Base-by-base conservation (phyloP, 352 stramenopile genomes). In the Phytophthora idaei region DNA sequence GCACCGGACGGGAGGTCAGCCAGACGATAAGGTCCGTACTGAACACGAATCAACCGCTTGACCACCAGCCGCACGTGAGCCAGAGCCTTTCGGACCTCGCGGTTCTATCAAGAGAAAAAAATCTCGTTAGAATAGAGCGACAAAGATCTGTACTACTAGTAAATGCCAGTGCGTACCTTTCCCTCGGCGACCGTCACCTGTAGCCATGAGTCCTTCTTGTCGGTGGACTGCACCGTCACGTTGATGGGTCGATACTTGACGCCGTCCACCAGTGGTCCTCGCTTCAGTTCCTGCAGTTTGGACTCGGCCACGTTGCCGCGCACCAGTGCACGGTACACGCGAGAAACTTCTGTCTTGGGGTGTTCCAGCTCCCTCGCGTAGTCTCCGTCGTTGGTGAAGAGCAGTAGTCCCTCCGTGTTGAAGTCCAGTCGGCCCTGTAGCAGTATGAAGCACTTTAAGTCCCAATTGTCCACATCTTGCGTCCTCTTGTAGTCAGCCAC, bases 311-410 rank as follows among this genome's bases (percentile, higher is more conserved):
- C 83, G 28, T 82, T 77, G 34, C 90, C 89, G 21, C 90, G 88
- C 46, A 97, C 89, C 29, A 96, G 78, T 7, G 84, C 91, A 14
- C 87, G 90, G 63, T 97, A 97, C 5, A 90, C 83, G 27, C 93
- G 80, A 49, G 73, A 39, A 44, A 97, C 71, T 21, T 79, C 75
- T 52, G 65, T 93, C 69, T 83, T 87, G 21, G 93, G 93, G 53
- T 97, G 91, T 63, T 98, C 93, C 63, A 98, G 68, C 41, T 87
- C 63, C 12, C 91, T 77, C 25, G 92, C 89, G 65, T 97, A 96
- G 59, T 95, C 91, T 29, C 93, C 93, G 61, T 98, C 85, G 67
- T 96, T 97, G 11, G 91, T 98, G 11, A 98, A 80, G n/a, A 98
- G 78, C 61, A 98, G 67, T 31, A 98, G 71, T 1, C 93, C 93